Evolutionary conservation across 805 yeast species (phyloP), one percentile per base, ranked within the genome.

Genomic region (Cyberlindnera misumaiensis): DNA sequence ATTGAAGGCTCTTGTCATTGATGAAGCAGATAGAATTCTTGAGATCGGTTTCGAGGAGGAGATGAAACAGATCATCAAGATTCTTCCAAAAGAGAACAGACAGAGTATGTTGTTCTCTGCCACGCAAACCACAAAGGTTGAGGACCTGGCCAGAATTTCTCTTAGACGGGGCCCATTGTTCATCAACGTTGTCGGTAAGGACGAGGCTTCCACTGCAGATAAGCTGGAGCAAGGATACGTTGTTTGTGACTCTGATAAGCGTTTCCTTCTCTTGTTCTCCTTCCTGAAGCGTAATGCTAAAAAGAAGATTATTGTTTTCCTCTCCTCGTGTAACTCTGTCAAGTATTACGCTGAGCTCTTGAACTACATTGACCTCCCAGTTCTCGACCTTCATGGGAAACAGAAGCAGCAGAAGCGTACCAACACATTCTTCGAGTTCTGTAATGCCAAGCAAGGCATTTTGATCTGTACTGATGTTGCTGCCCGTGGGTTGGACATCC

Each of bases 1-100:
- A 65, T 72, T 93, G 62, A 89, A 89, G 64, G 94, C 97, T 4
- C 70, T 93, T 46, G 78, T 94, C 40, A 89, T 93, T 51, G 99
- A 93, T 63, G 99, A 93, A 65, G 99, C 99, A 31, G 99, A 93
- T 62, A 78, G 98, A 65, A 93, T 93, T 52, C 70, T 93, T 58
- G 98, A 94, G 62, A 88, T 89, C 55, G 98, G 98, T 45, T 93
- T 93, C 67, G 98, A 93, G 68, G 97, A 94, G 52, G 99, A 93
- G 68, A 93, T 93, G 97, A 83, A 75, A 61, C 97, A 93, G 64
- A 93, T 93, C 57, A 86, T 93, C 56, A 86, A 82, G 63, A 86
- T 94, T 46, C 69, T 93, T 55, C 98, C 98, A 32, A 83, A 77
- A 44, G 90, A 87, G 49, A 89, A 83, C 48, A 82, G 98, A 65